Conservation (phyloP, 352 stramenopile genomes). For the Pythium brachiatum region DNA sequence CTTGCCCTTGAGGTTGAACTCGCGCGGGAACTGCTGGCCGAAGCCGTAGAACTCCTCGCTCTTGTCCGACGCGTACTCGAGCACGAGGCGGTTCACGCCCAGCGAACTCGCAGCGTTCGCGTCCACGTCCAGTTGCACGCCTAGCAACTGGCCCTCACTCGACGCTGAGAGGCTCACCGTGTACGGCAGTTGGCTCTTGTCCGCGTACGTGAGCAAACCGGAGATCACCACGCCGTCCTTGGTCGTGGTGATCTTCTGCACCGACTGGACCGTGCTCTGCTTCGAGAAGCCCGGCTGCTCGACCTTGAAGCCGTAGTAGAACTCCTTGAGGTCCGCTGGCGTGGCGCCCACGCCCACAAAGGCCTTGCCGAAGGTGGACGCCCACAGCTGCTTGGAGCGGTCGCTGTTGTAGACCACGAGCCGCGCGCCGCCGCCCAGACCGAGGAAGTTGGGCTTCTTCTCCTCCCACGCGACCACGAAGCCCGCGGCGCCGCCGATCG, state of each 20-base stretch:
- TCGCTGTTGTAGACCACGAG: slow-evolving; percentile 12
- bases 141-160: background rate
- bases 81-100: slow-evolving; percentile 14
- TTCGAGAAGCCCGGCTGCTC: slow-evolving; percentile 7
- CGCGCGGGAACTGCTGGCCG: slow-evolving; percentile 14
- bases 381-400: slow-evolving; percentile 15
- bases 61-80: slow-evolving; percentile 13
- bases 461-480: slow-evolving; percentile 8
- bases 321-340: slow-evolving; percentile 7
- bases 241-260: background rate
- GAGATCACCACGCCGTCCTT: slow-evolving; percentile 5
- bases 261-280: slow-evolving; percentile 9
- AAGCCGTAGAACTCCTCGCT: slow-evolving; percentile 18
- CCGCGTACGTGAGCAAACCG: background rate
- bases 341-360: slow-evolving; percentile 9
- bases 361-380: slow-evolving; percentile 11
- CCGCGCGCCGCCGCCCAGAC: slow-evolving; percentile 3
- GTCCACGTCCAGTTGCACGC: slow-evolving; percentile 4
- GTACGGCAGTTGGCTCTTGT: background rate
- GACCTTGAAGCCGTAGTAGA: slow-evolving; percentile 16
- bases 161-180: slow-evolving; percentile 4
- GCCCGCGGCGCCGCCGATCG: background rate
- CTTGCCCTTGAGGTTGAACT: slow-evolving; percentile 16
- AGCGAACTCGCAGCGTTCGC: background rate
- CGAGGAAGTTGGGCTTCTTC: background rate